Evolutionary conservation across 345 rosid species (phyloP), one percentile per base, ranked within the genome.

Genomic region (Angophora floribunda): DNA sequence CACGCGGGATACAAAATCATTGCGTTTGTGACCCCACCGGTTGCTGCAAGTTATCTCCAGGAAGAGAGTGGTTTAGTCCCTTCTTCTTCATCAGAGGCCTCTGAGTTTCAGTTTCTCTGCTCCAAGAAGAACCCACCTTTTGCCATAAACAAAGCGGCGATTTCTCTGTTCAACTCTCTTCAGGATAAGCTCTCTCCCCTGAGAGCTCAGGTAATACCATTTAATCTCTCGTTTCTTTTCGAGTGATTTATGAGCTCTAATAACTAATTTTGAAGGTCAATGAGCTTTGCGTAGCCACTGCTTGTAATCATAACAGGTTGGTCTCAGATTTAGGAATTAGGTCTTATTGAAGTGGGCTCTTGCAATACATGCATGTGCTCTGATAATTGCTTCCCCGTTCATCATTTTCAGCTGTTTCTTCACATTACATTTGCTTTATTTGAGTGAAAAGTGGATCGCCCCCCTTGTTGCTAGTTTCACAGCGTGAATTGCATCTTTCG

Each of bases 21-120:
- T n/a, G 95, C 92, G 86, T 96, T 97, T 79, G 90, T 13, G 5
- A 89, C 92, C 24, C 90, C 94, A 11, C 91, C 92, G 7, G 49
- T 24, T 19, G 41, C 30, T 28, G 75, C 87, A 9, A 47, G 53
- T 45, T 88, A 61, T 51, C 91, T 91, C 65, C 87, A 22, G 87
- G 88, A 53, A 22, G 78, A 59, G 17, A 88, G 86, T 52, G 88
- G 87, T 67, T 9, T 91, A 89, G 86, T 92, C 87, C 87, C 92
- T 49, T 92, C 92, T 90, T 88, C 94, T 75, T 92, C 91, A 49
- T 49, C 87, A 22, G 88, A 89, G 86, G 85, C 63, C 55, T 51
- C 90, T 2, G 90, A 87, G 61, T 91, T 94, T 65, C 91, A 89
- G 6, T 96, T 93, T 89, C 90, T 95, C 32, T 87, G 88, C 91